Conservation (phyloP, 2,329 filamentous ascomycete genomes). For the Penicillium glabrum region DNA sequence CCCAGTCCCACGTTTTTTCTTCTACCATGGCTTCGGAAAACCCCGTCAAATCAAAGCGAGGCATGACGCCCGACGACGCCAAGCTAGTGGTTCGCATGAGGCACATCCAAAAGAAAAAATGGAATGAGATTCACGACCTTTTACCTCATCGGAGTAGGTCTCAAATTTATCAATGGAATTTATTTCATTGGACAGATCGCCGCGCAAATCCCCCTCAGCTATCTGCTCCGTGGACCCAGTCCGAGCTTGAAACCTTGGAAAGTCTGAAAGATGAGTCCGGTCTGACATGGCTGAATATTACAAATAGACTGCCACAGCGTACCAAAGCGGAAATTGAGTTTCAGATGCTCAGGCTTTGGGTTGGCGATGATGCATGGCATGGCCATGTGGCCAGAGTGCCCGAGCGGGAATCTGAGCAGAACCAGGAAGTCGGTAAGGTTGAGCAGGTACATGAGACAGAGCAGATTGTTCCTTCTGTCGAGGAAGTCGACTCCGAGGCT, state of each 20-base stretch:
- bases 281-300: conserved; percentile 33
- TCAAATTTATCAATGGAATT: conserved; percentile 27
- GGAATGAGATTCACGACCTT: conserved; percentile 30
- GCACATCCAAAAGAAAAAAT: conserved; percentile 26
- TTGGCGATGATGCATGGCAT: conserved; percentile 19
- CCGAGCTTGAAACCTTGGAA: conserved; percentile 27
- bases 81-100: conserved; percentile 32
- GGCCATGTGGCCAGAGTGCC: background rate
- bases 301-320: conserved; percentile 27
- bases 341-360: conserved; percentile 35
- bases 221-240: conserved; percentile 30
- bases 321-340: conserved; percentile 33
- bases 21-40: conserved; percentile 7
- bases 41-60: conserved; percentile 17
- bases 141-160: conserved; percentile 26
- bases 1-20: background rate
- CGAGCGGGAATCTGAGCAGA: background rate
- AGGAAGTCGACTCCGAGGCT: background rate
- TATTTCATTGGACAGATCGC: conserved; percentile 30
- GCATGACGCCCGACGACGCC: conserved; percentile 33
- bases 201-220: conserved; percentile 25
- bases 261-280: conserved; percentile 26
- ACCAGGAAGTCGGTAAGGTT: background rate
- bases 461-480: background rate
- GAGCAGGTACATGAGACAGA: background rate